Base-by-base conservation (phyloP, 805 yeast species). In the Wickerhamiella domercqiae region DNA sequence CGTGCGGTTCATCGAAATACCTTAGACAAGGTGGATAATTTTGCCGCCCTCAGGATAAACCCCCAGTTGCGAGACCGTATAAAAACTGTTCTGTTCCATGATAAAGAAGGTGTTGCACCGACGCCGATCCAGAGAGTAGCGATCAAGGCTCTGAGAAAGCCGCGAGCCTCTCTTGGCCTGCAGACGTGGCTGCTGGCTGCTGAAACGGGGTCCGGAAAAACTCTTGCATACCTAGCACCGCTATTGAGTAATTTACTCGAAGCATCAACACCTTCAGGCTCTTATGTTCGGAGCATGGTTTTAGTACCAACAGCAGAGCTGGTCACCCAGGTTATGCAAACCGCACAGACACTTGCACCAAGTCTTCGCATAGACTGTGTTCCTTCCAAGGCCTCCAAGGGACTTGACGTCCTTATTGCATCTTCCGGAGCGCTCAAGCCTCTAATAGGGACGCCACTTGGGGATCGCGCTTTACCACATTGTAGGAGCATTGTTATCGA, bases 191-290 rank as follows among this genome's bases (percentile, higher is more conserved):
- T 90, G 2, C 57, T 87, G 38, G 96, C 97, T 0, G 94, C 96
- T 2, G 97, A 90, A 54, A 87, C 98, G 0, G 98, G 98, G 0
- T 78, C 94, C 0, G 98, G 98, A 6, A 87, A 87, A 53, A 87
- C 98, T 0, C 74, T 94, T 75, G 84, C 96, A 0, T 87, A 86
- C 51, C 53, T 90, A 42, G 73, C 79, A 0, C 86, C 94, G 0
- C 44, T 87, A 25, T 45, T 86, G 28, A 78, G 82, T 34, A 72
- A 70, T 44, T 56, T 86, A 44, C 70, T 73, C 42, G 74, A 75
- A 40, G 72, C 39, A 41, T 55, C 2, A 63, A 55, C 36, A 37
- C 37, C 9, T 52, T 63, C 60, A 52, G 11, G 20, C 22, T 3
- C 70, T n/a, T 18, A 13, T 30, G 21, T 86, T 7, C 63, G 84